Base-by-base conservation (phyloP, 495 filamentous ascomycete species). In the Aspergillus homomorphus region DNA sequence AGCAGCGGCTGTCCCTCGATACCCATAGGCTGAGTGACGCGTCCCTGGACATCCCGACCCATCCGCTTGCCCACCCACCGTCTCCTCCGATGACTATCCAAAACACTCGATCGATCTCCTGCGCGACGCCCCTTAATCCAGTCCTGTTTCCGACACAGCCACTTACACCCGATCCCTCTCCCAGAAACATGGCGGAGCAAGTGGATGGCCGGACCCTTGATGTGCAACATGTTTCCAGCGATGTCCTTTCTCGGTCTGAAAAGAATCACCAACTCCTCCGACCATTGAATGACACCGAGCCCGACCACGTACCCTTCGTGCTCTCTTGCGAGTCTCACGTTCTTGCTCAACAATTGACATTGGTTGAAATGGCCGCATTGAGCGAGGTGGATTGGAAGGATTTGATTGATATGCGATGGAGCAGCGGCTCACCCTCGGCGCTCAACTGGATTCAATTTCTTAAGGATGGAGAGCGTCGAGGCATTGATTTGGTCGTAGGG, bases 311-410 rank as follows among this genome's bases (percentile, higher is more conserved):
- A 16, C 93, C 95, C 1, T 99, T 98, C 67, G 84, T 96, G 45
- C 84, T 98, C 18, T 89, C 92, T 0, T 96, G 94, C 62, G 91
- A 95, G 69, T 94, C 92, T 12, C 88, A 92, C 53, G 76, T 89
- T 20, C 80, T 99, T 42, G 94, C 95, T 7, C 89, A 98, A 70
- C 95, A 98, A 70, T 87, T 98, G 63, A 97, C 92, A 0, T 77
- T 99, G 44, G 89, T 99, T 54, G 95, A 99, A 70, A 95, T 95
- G 75, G 92, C 96, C 65, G 95, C 95, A 0, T 74, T 99, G 48
- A 91, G 92, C 62, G 95, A 98, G 66, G 88, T 99, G 53, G 92
- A 97, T 73, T 99, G 95, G 95, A 91, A 88, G 67, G 95, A 99
- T 66, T 79, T 99, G 48, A 91, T 99, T 53, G 91, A 97, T 28